A percentile compares a stretch with the other conserved stretches of the same genome.
Conservation (phyloP, 2,329 filamentous ascomycete genomes). For the Apiospora pterosperma region DNA sequence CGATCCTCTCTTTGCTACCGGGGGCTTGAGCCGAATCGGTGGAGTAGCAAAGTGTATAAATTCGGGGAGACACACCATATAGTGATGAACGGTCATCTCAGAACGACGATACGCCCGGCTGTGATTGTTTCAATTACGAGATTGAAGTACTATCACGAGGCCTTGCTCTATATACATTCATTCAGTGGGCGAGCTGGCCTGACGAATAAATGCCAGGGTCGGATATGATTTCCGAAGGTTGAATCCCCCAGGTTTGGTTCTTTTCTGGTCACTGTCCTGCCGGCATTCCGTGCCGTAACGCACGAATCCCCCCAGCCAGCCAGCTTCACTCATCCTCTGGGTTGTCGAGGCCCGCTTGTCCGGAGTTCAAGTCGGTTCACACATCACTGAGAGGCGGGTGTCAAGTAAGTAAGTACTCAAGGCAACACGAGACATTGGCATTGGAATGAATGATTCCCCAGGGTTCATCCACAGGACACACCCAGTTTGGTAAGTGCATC, state of each 20-base stretch:
- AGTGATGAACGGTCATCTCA: no score
- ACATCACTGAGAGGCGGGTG: not conserved
- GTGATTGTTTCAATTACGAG: not conserved
- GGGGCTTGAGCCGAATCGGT: not conserved
- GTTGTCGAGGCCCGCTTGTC: not conserved
- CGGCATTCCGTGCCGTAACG: not conserved
- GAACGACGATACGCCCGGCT: not conserved
- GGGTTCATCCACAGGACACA: not conserved
- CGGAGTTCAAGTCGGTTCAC: not conserved
- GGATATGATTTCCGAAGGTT: not conserved
- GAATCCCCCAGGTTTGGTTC: not conserved
- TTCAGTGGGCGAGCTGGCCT: not conserved
- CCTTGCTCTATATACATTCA: not conserved
- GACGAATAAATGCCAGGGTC: not conserved
- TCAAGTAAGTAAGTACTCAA: no score
- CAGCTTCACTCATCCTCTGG: not conserved
- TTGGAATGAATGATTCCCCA: not conserved
- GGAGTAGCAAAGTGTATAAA: not conserved
- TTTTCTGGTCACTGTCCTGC: not conserved
- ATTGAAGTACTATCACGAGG: not conserved
- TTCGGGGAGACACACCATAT: no score
- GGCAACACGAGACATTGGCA: not conserved
- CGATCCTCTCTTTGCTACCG: not conserved
- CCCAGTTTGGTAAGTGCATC: not conserved
- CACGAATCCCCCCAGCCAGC: not conserved